phyloP scores from a whole-genome alignment of 306 rosid genomes.

The Styphnolobium japonicum region DNA sequence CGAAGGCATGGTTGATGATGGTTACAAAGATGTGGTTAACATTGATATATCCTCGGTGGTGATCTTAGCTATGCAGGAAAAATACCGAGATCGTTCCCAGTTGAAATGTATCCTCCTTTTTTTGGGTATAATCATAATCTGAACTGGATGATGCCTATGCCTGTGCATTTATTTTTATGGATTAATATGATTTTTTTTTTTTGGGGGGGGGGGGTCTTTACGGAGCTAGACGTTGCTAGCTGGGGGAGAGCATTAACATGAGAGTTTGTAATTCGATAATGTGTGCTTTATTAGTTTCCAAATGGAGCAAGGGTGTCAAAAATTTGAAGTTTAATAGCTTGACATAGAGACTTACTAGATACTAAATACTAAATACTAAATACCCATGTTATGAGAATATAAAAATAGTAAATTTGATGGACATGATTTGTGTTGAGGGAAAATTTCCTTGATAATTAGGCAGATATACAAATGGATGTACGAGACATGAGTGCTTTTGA shows the following conservation, averaged over 20 bases:
- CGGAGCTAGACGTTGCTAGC: too few relatives aligned
- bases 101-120: slow-evolving; percentile 74
- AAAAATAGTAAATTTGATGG: neutral
- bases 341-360: too few relatives aligned
- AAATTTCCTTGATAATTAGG: slow-evolving; percentile 29
- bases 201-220: too few relatives aligned
- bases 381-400: too few relatives aligned
- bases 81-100: slow-evolving; percentile 47
- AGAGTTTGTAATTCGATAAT: neutral
- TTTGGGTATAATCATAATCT: neutral
- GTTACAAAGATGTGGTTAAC: slow-evolving; percentile 67
- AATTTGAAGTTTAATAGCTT: too few relatives aligned
- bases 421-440: neutral
- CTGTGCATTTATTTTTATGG: neutral
- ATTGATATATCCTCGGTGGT: slow-evolving; percentile 78
- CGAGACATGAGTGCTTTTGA: slow-evolving; percentile 70
- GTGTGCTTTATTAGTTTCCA: neutral
- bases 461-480: slow-evolving; percentile 81
- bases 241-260: too few relatives aligned
- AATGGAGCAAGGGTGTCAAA: neutral
- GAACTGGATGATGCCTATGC: too few relatives aligned
- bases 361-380: too few relatives aligned
- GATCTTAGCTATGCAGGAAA: slow-evolving; percentile 70
- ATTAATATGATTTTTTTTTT: neutral
- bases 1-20: slow-evolving; percentile 77